These are phyloP conservation scores for Bremia lactucae DNA, from an alignment of 352 stramenopile genomes.

Conservation along the genomic window DNA sequence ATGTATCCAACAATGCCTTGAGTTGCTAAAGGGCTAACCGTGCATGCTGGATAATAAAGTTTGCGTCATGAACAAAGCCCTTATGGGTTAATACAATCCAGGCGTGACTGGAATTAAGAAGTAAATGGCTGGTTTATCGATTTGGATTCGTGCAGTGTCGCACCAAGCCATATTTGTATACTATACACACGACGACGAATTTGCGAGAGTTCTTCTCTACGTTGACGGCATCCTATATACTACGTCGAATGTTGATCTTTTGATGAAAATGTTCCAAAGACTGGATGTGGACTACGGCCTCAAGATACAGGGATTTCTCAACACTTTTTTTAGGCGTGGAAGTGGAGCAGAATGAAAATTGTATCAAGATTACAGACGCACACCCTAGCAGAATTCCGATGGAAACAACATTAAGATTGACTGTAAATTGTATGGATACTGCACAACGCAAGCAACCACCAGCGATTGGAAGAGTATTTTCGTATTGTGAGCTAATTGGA, in stretches of 20 bases:
- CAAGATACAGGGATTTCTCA: not conserved
- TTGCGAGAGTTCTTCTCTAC: not conserved
- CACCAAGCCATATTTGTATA: not conserved
- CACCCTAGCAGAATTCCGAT: not conserved
- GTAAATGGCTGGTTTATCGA: not conserved
- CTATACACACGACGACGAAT: not conserved
- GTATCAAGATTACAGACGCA: not conserved
- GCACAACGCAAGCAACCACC: not conserved
- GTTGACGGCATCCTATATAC: not conserved
- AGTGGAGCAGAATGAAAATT: too few species aligned
- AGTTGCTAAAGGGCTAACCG: not conserved
- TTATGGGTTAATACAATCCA: not conserved
- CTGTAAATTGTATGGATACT: not conserved
- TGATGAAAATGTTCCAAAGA: not conserved
- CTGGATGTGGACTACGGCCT: not conserved
- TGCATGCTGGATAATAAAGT: not conserved
- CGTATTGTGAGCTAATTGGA: too few species aligned
- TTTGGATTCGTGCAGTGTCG: not conserved
- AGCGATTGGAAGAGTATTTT: too few species aligned
- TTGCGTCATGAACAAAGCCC: conserved; percentile 1
- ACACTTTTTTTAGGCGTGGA: not conserved
- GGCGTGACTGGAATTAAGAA: not conserved
- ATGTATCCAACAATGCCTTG: too few species aligned
- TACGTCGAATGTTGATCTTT: not conserved
- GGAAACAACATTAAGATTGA: not conserved